These are phyloP conservation scores for Actinomortierella ambigua DNA, from an alignment of 371 early-diverging fungal species.

Conservation along the genomic window DNA sequence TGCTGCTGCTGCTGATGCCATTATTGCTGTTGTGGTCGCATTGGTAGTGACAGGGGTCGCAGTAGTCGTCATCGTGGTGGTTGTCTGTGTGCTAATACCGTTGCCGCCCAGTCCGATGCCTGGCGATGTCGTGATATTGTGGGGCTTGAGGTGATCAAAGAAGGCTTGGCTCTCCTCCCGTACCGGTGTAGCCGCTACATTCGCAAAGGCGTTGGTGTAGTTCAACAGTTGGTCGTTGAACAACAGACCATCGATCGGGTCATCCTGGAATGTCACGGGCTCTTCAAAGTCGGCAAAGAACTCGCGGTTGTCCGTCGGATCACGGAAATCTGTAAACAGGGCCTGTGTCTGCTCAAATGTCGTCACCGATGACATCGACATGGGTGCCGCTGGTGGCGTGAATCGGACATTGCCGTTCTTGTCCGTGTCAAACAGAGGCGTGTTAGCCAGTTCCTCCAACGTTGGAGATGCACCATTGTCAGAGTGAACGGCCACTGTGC, in stretches of 20 bases:
- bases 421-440: constrained; percentile 20
- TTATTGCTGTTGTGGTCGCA: no score
- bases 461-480: constrained; percentile 22
- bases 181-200: constrained; percentile 13
- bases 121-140: no score
- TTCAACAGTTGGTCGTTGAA: constrained; percentile 26
- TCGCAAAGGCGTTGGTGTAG: constrained; percentile 14
- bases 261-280: constrained; percentile 13
- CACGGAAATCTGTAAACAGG: constrained; percentile 39
- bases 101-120: no score
- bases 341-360: constrained; percentile 36
- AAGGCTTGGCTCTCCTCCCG: constrained; percentile 10
- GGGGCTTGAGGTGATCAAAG: neutral
- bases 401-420: constrained; percentile 8
- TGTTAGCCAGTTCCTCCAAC: constrained; percentile 21
- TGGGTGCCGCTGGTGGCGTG: constrained; percentile 2
- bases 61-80: neutral
- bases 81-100: neutral
- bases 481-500: constrained; percentile 20
- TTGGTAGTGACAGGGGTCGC: neutral
- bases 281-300: constrained; percentile 33
- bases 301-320: constrained; percentile 26
- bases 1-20: no score
- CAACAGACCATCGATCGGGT: constrained; percentile 16
- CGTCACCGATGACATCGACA: constrained; percentile 16